Percentiles rank a stretch among this genome's conserved stretches.
These are phyloP conservation scores for Kokia cookei DNA, from an alignment of 441 rosid species.

Conservation along the genomic window DNA sequence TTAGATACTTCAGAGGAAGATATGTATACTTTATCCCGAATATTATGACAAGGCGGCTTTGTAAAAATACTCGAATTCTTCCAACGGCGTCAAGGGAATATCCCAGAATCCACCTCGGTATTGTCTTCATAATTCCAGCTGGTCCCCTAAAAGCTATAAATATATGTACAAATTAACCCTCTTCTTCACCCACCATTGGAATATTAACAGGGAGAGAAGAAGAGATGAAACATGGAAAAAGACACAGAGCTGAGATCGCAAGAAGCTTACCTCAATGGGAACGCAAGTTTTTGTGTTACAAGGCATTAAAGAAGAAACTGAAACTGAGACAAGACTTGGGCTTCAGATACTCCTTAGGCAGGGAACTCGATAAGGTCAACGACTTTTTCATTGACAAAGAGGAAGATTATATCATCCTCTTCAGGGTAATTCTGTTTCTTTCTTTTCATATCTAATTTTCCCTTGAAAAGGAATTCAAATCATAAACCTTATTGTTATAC, in stretches of 20 bases:
- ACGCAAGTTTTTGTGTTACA: conserved; percentile 37
- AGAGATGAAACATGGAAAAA: conserved; percentile 39
- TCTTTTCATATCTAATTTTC: no score
- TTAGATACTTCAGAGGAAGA: no score
- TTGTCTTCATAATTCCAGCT: background rate
- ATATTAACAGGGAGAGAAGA: background rate
- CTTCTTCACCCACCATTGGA: background rate
- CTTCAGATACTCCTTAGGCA: conserved; percentile 25
- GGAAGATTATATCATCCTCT: conserved; percentile 35
- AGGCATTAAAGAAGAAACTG: conserved; percentile 43
- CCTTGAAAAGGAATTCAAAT: background rate
- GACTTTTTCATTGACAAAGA: conserved; percentile 39
- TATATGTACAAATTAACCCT: background rate
- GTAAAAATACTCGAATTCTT: no score
- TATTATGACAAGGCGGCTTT: background rate
- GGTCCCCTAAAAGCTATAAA: no score
- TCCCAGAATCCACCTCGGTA: background rate
- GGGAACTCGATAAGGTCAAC: conserved; percentile 35
- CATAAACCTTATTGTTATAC: background rate
- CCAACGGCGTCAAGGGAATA: background rate
- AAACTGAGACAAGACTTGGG: conserved; percentile 19
- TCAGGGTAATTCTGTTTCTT: conserved; percentile 22
- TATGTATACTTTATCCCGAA: no score
- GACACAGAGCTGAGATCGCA: conserved; percentile 32
- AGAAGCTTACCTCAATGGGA: conserved; percentile 38